phyloP scores from a whole-genome alignment of 129 eudicot genomes.

The Helichrysum umbraculigerum region DNA sequence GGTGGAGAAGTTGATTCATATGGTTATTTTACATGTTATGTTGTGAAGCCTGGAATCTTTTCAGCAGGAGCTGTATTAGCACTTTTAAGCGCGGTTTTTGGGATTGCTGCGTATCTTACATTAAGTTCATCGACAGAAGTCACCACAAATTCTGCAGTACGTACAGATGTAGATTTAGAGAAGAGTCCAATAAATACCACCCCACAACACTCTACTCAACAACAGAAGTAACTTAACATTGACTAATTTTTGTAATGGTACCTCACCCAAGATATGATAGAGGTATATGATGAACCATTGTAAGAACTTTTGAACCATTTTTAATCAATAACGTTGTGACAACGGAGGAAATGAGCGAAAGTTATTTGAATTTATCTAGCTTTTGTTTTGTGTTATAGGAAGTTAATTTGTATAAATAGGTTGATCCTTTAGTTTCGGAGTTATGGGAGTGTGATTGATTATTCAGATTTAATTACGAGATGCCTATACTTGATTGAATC shows the following conservation, averaged over 20 bases:
- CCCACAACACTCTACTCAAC: conserved; percentile 9
- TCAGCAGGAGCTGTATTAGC: conserved; percentile 35
- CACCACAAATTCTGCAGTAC: conserved; percentile 11
- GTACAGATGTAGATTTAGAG: conserved; percentile 6
- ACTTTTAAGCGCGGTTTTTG: conserved; percentile 20
- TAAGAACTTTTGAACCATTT: too few species aligned
- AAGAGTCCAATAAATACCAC: conserved; percentile 3
- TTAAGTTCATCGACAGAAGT: neutral
- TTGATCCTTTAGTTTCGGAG: neutral
- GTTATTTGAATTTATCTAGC: neutral
- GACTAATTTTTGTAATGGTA: neutral
- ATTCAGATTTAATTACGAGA: neutral
- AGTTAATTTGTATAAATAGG: neutral
- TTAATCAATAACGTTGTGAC: too few species aligned
- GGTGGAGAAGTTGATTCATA: conserved; percentile 12
- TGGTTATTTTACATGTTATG: conserved; percentile 20
- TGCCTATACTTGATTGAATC: neutral
- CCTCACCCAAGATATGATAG: neutral
- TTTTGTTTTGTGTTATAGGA: neutral
- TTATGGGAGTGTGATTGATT: neutral
- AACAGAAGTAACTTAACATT: neutral
- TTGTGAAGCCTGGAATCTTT: conserved; percentile 28
- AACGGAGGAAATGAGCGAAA: too few species aligned
- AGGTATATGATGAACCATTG: neutral
- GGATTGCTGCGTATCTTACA: conserved; percentile 13